phyloP scores from a whole-genome alignment of 768 basidiomycete species.

The Calocera cornea region DNA sequence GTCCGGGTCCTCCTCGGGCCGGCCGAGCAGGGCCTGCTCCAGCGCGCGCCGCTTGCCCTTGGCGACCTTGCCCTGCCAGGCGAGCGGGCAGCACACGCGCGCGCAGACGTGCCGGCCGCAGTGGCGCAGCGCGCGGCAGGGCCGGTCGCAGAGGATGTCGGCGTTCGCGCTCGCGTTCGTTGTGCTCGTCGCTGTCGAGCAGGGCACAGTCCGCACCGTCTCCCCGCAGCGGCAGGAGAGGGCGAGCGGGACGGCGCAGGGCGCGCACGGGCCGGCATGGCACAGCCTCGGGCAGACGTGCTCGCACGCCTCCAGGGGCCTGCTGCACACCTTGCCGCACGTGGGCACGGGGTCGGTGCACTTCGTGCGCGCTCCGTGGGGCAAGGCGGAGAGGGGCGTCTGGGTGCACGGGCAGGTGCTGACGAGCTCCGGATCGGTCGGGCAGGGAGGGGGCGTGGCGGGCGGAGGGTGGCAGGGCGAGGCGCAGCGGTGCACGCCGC shows the following conservation, averaged over 20 bases:
- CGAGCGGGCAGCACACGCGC: constrained; percentile 79
- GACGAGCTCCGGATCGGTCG: constrained; percentile 53
- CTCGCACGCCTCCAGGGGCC: constrained; percentile 47
- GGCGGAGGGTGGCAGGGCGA: constrained; percentile 67
- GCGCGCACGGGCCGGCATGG: constrained; percentile 67
- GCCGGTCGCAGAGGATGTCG: constrained; percentile 66
- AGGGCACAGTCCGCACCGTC: constrained; percentile 42
- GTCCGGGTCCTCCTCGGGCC: constrained; percentile 41
- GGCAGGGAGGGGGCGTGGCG: constrained; percentile 44
- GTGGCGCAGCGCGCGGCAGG: constrained; percentile 60
- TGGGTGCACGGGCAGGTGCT: constrained; percentile 76
- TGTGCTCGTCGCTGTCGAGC: constrained; percentile 29
- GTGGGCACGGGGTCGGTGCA: constrained; percentile 74
- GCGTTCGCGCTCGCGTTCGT: constrained; percentile 24
- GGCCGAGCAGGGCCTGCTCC: constrained; percentile 18
- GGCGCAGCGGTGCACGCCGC: constrained; percentile 60
- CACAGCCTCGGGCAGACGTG: constrained; percentile 62
- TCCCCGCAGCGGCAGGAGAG: constrained; percentile 80
- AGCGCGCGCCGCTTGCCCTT: constrained; percentile 55
- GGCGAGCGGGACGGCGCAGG: constrained; percentile 55
- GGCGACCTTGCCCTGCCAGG: constrained; percentile 33
- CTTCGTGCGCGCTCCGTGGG: constrained; percentile 19
- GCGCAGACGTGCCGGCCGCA: constrained; percentile 83
- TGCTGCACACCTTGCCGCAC: constrained; percentile 56
- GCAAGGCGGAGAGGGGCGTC: constrained; percentile 32